Conservation (phyloP, 345 rosid species). For the Euclidium syriacum region DNA sequence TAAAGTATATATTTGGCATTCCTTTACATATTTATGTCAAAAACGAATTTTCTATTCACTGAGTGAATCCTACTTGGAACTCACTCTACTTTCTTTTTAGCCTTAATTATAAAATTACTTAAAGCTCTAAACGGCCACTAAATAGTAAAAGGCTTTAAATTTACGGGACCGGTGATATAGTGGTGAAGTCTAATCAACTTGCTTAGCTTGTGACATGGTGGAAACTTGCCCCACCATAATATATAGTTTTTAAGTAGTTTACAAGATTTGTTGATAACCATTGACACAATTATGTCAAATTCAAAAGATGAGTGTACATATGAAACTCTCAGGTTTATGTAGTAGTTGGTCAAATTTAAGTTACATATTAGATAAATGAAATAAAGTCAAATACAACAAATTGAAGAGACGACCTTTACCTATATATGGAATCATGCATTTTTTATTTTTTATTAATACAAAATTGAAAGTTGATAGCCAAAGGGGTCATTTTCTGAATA, state of each 20-base stretch:
- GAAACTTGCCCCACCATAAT: neutral
- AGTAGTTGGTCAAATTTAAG: neutral
- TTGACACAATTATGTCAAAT: neutral
- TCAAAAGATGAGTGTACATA: neutral
- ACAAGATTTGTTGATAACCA: neutral
- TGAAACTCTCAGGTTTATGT: neutral
- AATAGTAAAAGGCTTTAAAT: neutral
- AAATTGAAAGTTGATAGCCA: neutral
- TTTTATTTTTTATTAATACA: neutral
- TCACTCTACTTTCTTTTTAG: neutral
- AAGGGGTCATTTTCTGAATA: neutral
- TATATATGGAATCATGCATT: neutral
- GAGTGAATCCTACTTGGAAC: conserved; percentile 13
- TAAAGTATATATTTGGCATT: neutral
- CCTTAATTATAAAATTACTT: neutral
- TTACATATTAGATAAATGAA: neutral
- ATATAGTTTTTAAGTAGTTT: neutral
- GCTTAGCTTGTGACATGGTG: neutral
- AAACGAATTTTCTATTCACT: neutral
- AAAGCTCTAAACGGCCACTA: neutral
- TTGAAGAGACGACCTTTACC: conserved; percentile 1
- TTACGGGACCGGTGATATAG: neutral
- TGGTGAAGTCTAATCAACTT: neutral
- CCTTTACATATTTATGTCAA: neutral
- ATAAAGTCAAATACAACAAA: neutral